Percentiles rank a stretch among this genome's conserved stretches.
These are phyloP conservation scores for Pseudocercospora crystallina DNA, from an alignment of 2,329 filamentous ascomycete genomes.

Conservation along the genomic window DNA sequence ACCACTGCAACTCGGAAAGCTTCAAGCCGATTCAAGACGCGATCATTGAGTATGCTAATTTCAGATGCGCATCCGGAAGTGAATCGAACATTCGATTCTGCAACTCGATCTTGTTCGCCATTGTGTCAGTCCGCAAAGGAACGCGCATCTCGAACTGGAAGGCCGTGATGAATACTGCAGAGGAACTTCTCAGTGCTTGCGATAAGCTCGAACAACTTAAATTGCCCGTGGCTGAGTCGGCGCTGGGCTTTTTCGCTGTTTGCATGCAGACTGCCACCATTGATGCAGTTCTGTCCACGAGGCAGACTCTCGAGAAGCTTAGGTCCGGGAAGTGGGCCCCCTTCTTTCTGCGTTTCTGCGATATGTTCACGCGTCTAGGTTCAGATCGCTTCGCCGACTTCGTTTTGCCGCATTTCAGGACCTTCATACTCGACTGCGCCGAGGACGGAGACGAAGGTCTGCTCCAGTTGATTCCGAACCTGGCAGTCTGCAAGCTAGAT, in stretches of 20 bases:
- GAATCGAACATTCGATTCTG: constrained; percentile 43
- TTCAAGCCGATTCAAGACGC: constrained; percentile 68
- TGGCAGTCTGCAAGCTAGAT: constrained; percentile 11
- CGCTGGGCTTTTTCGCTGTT: constrained; percentile 57
- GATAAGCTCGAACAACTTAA: constrained; percentile 22
- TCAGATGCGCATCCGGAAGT: constrained; percentile 36
- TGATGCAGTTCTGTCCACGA: constrained; percentile 71
- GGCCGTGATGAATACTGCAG: constrained; percentile 53
- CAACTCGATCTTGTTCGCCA: constrained; percentile 61
- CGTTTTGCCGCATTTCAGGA: constrained; percentile 79
- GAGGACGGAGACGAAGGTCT: constrained; percentile 1
- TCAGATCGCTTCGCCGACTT: constrained; percentile 72
- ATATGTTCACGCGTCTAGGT: constrained; percentile 73
- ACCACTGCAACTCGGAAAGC: constrained; percentile 73
- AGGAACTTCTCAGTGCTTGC: constrained; percentile 32
- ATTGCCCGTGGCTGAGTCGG: constrained; percentile 29
- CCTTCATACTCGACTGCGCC: constrained; percentile 67
- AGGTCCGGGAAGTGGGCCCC: constrained; percentile 64
- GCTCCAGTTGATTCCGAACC: constrained; percentile 15
- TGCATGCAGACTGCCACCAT: constrained; percentile 75
- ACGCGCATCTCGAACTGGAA: constrained; percentile 72
- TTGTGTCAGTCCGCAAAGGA: constrained; percentile 79
- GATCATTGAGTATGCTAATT: constrained; percentile 54
- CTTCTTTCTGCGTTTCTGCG: constrained; percentile 84
- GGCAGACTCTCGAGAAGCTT: constrained; percentile 65